A percentile compares a stretch with the other conserved stretches of the same genome.
Conservation (phyloP, 208 protist genomes). For the Trypanosoma mega region DNA sequence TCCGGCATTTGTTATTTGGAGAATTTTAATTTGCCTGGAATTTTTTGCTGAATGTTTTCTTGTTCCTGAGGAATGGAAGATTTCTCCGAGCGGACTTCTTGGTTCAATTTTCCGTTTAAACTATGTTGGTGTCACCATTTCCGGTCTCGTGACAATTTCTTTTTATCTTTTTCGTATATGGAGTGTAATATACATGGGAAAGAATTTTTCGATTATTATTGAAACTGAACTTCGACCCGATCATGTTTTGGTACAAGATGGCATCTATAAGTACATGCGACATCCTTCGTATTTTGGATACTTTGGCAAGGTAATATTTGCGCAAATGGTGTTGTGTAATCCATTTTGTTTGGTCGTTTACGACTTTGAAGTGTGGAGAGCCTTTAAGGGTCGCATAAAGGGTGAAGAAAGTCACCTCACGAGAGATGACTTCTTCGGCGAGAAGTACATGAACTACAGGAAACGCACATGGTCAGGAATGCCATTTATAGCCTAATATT, state of each 20-base stretch:
- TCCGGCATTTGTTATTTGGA: constrained; percentile 47
- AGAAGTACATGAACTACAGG: constrained; percentile 84
- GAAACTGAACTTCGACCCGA: constrained; percentile 48
- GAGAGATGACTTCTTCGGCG: constrained; percentile 86
- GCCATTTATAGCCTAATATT: constrained; percentile 77
- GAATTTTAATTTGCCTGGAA: constrained; percentile 43
- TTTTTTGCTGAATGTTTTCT: constrained; percentile 65
- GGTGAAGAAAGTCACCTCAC: constrained; percentile 86
- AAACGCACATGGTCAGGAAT: constrained; percentile 76
- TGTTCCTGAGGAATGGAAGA: constrained; percentile 63
- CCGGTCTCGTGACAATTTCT: constrained; percentile 35
- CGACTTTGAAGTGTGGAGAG: constrained; percentile 82
- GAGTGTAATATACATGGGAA: constrained; percentile 79
- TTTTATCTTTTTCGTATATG: constrained; percentile 76
- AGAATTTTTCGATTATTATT: constrained; percentile 87
- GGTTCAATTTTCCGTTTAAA: constrained; percentile 44
- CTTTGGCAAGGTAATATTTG: constrained; percentile 91
- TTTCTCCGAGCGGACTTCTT: constrained; percentile 18
- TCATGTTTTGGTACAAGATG: constrained; percentile 89
- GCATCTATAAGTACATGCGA: constrained; percentile 89
- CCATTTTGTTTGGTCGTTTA: constrained; percentile 84
- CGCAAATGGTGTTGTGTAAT: constrained; percentile 93
- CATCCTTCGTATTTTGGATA: constrained; percentile 97
- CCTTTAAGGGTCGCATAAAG: constrained; percentile 89
- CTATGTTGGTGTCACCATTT: constrained; percentile 26